A percentile compares a stretch with the other conserved stretches of the same genome.
These are phyloP conservation scores for Phytophthora colocasiae DNA, from an alignment of 352 stramenopile genomes.

Conservation along the genomic window DNA sequence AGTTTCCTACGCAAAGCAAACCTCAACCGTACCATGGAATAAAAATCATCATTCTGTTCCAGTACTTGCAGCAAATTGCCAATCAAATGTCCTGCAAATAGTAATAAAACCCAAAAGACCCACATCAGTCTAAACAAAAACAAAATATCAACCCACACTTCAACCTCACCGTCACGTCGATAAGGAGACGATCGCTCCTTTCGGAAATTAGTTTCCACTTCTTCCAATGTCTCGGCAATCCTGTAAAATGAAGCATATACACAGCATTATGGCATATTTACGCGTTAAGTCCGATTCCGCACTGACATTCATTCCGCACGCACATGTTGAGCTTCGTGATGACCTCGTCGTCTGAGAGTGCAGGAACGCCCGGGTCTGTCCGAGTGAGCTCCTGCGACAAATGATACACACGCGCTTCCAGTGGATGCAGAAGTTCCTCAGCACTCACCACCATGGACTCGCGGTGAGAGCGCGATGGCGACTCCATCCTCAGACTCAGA, in stretches of 20 bases:
- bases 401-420: conserved; percentile 67
- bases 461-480: conserved; percentile 31
- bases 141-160: conserved; percentile 10
- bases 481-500: conserved; percentile 20
- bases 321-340: conserved; percentile 83
- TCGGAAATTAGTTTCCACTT: conserved; percentile 78
- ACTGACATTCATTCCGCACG: conserved; percentile 23
- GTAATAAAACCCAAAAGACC: conserved; percentile 6
- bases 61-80: conserved; percentile 78
- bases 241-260: conserved; percentile 27
- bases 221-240: conserved; percentile 80
- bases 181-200: conserved; percentile 79
- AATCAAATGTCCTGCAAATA: conserved; percentile 69
- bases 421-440: conserved; percentile 60
- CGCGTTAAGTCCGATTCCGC: conserved; percentile 10
- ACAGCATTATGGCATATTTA: conserved; percentile 14
- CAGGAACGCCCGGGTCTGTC: conserved; percentile 38
- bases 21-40: conserved; percentile 62
- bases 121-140: conserved; percentile 5
- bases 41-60: conserved; percentile 87
- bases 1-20: conserved; percentile 9
- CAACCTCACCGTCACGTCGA: conserved; percentile 65
- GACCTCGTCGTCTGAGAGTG: conserved; percentile 66
- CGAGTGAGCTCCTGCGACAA: conserved; percentile 74
- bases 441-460: conserved; percentile 34